These are phyloP conservation scores for Hirsutella minnesotensis DNA, from an alignment of 2,329 filamentous ascomycete genomes.

Conservation along the genomic window DNA sequence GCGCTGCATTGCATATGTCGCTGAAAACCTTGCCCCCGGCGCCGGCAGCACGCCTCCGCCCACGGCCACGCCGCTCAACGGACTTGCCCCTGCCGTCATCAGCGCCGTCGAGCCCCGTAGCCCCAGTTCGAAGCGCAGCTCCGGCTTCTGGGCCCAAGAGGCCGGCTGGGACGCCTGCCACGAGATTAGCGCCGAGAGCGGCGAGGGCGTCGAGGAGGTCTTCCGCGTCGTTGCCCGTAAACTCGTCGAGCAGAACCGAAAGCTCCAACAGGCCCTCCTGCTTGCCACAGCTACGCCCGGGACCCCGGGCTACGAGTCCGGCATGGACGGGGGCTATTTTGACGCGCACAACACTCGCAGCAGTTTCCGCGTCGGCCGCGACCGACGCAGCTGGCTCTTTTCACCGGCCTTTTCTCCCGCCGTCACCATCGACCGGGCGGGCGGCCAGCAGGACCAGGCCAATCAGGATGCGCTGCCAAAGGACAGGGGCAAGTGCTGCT, in stretches of 20 bases:
- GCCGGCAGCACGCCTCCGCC: conserved; percentile 55
- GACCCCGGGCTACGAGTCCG: conserved; percentile 32
- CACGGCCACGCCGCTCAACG: conserved; percentile 36
- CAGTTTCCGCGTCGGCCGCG: conserved; percentile 46
- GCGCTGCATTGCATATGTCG: conserved; percentile 88
- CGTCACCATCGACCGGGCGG: conserved; percentile 33
- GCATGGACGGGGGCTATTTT: conserved; percentile 37
- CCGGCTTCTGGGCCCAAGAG: conserved; percentile 82
- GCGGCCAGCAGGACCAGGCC: conserved; percentile 15
- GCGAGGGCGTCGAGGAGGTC: conserved; percentile 92
- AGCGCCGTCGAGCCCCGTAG: conserved; percentile 39
- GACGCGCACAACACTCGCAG: conserved; percentile 32
- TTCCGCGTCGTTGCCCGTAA: conserved; percentile 61
- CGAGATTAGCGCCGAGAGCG: conserved; percentile 88
- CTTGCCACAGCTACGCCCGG: conserved; percentile 42
- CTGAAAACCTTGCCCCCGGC: conserved; percentile 74
- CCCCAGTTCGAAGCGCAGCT: conserved; percentile 53
- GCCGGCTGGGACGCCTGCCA: conserved; percentile 95
- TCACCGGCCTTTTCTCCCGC: conserved; percentile 40
- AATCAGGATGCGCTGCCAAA: conserved; percentile 7
- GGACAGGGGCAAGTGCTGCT: conserved; percentile 18
- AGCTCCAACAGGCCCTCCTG: conserved; percentile 47
- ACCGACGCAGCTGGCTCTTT: conserved; percentile 48
- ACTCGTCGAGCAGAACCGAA: conserved; percentile 52
- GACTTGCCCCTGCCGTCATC: conserved; percentile 12